phyloP scores from a whole-genome alignment of 2,329 filamentous ascomycete genomes.

The Cytospora piceae region DNA sequence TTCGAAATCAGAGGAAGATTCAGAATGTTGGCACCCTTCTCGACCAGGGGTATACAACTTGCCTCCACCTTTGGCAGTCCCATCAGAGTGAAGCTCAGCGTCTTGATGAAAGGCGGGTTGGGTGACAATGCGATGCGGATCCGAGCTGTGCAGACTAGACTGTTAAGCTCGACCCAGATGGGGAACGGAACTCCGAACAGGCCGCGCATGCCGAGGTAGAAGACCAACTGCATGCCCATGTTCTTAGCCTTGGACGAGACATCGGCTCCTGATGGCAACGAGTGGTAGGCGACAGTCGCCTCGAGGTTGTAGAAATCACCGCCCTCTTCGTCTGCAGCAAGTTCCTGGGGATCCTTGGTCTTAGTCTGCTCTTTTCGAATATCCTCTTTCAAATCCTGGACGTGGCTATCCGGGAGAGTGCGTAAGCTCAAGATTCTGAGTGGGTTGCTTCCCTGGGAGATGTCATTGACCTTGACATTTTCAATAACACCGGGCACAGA shows the following conservation, averaged over 20 bases:
- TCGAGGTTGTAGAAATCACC: constrained; percentile 94
- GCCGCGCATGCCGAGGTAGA: constrained; percentile 88
- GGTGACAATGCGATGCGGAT: constrained; percentile 84
- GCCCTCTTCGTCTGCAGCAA: constrained; percentile 86
- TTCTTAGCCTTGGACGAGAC: constrained; percentile 85
- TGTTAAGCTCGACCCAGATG: constrained; percentile 87
- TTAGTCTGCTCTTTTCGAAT: constrained; percentile 79
- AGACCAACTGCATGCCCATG: constrained; percentile 96
- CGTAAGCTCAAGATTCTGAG: constrained; percentile 85
- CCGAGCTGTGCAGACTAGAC: constrained; percentile 86
- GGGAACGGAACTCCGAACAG: constrained; percentile 87
- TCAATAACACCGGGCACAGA: constrained; percentile 90
- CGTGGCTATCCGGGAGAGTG: constrained; percentile 80
- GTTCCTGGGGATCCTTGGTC: constrained; percentile 82
- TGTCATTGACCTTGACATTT: constrained; percentile 92
- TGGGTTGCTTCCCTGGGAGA: constrained; percentile 90
- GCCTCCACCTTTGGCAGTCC: constrained; percentile 88
- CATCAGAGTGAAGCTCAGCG: constrained; percentile 91
- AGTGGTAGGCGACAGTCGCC: constrained; percentile 88
- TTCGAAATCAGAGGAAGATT: constrained; percentile 93
- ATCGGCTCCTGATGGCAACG: constrained; percentile 70
- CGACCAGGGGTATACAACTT: constrained; percentile 90
- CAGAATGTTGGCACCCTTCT: constrained; percentile 85
- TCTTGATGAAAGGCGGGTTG: constrained; percentile 90
- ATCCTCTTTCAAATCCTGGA: constrained; percentile 79